Evolutionary conservation across 805 yeast species (phyloP).

Genomic region (Candida broadrunensis): DNA sequence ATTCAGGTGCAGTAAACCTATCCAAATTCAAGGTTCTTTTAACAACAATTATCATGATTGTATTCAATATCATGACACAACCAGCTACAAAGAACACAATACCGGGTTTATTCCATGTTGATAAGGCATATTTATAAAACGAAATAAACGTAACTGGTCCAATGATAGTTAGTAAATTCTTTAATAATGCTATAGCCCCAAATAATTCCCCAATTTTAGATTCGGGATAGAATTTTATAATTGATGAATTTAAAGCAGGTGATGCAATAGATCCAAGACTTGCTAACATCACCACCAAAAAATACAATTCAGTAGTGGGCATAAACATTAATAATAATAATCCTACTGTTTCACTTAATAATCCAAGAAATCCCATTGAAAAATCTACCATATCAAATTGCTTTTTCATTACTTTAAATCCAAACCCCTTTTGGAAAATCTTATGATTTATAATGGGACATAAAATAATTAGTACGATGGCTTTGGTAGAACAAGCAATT

Average conservation of each 20-base stretch:
- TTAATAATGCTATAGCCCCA: slow-evolving; percentile 64
- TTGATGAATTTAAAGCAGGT: slow-evolving; percentile 58
- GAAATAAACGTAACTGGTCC: slow-evolving; percentile 48
- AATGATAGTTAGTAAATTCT: slow-evolving; percentile 46
- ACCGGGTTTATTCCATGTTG: slow-evolving; percentile 24
- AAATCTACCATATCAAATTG: slow-evolving; percentile 56
- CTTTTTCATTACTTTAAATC: slow-evolving; percentile 29
- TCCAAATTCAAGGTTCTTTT: slow-evolving; percentile 16
- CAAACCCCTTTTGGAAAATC: slow-evolving; percentile 26
- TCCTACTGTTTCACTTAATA: slow-evolving; percentile 38
- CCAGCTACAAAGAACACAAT: slow-evolving; percentile 21
- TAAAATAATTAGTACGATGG: slow-evolving; percentile 45
- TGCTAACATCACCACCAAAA: slow-evolving; percentile 32
- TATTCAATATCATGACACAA: slow-evolving; percentile 7
- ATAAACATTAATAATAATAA: slow-evolving; percentile 32
- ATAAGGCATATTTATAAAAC: slow-evolving; percentile 39
- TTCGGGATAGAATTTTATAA: slow-evolving; percentile 60
- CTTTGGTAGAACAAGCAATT: slow-evolving; percentile 46
- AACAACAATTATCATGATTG: slow-evolving; percentile 10
- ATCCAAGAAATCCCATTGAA: slow-evolving; percentile 31
- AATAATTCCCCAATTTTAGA: slow-evolving; percentile 66
- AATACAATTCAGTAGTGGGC: slow-evolving; percentile 21
- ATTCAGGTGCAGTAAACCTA: slow-evolving; percentile 5
- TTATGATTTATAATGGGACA: slow-evolving; percentile 48
- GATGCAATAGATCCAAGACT: slow-evolving; percentile 49